These are phyloP conservation scores for Solanum phureja DNA, from an alignment of 257 asterid species.

Conservation along the genomic window DNA sequence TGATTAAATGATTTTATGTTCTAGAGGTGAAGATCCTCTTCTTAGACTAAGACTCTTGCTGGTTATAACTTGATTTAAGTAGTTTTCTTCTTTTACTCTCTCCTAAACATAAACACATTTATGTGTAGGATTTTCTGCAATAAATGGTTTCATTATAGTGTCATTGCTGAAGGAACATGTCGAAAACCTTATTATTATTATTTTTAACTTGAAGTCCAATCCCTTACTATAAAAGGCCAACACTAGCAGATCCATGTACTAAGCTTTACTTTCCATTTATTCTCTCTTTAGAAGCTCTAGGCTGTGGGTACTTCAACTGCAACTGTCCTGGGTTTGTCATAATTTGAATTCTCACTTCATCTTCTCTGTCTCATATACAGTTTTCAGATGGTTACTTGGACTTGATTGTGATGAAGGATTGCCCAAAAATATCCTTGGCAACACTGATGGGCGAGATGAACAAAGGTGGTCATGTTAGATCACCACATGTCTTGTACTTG, in stretches of 20 bases:
- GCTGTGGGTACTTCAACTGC: background rate
- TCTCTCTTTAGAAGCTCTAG: background rate
- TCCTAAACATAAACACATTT: background rate
- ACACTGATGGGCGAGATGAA: conserved; percentile 46
- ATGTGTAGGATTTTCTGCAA: background rate
- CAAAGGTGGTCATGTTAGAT: conserved; percentile 72
- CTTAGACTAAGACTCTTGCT: background rate
- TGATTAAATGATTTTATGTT: background rate
- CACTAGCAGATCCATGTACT: background rate
- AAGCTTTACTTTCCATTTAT: background rate
- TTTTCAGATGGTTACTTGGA: conserved; percentile 97
- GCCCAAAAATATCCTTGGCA: conserved; percentile 56
- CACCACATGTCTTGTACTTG: conserved; percentile 59
- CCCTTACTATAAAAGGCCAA: background rate
- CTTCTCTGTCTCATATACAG: conserved; percentile 27
- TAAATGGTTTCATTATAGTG: background rate
- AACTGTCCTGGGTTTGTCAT: background rate
- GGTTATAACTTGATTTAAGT: background rate
- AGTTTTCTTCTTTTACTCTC: background rate
- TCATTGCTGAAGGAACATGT: background rate
- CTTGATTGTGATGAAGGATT: conserved; percentile 72
- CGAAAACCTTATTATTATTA: background rate
- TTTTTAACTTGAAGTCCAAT: background rate
- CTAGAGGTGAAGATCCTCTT: background rate
- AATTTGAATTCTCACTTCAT: background rate